Evolutionary conservation across 371 early-diverging fungal genomes (phyloP), one percentile per base, ranked within the genome.

Genomic region (Massospora cicadina): DNA sequence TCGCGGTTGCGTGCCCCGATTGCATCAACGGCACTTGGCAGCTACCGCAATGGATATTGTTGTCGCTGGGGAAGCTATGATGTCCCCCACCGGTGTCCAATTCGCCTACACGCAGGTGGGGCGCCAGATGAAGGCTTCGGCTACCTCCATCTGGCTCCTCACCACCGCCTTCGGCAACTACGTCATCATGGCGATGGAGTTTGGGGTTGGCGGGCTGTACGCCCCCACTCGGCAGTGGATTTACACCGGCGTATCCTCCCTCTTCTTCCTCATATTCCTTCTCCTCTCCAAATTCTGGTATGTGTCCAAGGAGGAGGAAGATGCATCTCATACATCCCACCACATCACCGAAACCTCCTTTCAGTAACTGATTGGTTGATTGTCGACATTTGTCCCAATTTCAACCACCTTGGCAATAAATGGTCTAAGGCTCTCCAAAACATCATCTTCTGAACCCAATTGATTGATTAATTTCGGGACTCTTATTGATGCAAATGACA

Each of bases 11-110:
- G 2, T 67, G 67, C 60, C 68, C 64, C 58, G 58, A 57, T 17
- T 71, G 70, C 57, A 13, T 69, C 7, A 61, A 67, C 21, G 70
- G 70, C 54, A 60, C 72, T 26, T 75, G 68, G 70, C 78, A 79
- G 66, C 30, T 83, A 25, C 73, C 81, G 32, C 81, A 79, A 64
- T 82, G 80, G 70, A 67, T 82, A 64, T 2, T 83, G 55, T 59
- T 85, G 13, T 78, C 84, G 30, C 62, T 73, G 82, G 77, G 13
- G 87, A 85, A 67, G 68, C 76, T 58, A 54, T 85, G 29, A 67
- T 85, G 62, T 77, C 75, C 29, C 75, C 78, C 58, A 77, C 77
- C n/a, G 85, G 83, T 28, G 69, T 83, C 57, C 75, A 80, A 66
- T 77, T 83, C 55, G 25, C 64, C 24, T 64, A 64, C 28, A 64